phyloP scores from a whole-genome alignment of 163 green algal genomes.

The Coccomyxa subellipsoidea region DNA sequence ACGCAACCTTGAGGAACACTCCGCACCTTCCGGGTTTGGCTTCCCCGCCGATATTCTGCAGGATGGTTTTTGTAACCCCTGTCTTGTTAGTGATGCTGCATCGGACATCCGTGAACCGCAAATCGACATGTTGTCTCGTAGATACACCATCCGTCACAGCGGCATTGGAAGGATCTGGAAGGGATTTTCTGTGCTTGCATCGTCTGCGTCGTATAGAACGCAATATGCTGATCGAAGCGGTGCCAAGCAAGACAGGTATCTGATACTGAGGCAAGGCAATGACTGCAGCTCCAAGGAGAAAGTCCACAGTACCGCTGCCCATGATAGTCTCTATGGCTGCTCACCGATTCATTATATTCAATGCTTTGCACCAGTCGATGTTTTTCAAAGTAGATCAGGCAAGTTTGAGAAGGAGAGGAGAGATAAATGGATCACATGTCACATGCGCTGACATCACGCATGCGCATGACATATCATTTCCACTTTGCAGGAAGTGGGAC shows the following conservation, averaged over 20 bases:
- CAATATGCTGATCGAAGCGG: neutral
- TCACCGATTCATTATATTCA: neutral
- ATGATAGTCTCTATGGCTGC: neutral
- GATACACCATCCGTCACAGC: neutral
- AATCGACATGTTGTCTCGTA: neutral
- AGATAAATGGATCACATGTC: too few species aligned
- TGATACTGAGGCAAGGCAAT: neutral
- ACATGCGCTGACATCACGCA: neutral
- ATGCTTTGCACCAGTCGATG: too few species aligned
- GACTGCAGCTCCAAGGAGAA: neutral
- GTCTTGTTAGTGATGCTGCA: conserved; percentile 4
- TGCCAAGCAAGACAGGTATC: neutral
- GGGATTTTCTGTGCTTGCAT: neutral
- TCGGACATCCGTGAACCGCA: neutral
- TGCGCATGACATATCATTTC: neutral
- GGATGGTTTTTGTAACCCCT: neutral
- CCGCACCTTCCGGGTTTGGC: neutral
- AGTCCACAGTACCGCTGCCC: neutral
- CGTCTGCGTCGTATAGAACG: neutral
- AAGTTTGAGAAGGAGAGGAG: too few species aligned
- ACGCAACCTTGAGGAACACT: too few species aligned
- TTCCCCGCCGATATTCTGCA: neutral
- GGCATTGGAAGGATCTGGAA: neutral
- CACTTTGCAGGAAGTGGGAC: too few species aligned
- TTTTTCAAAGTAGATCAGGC: too few species aligned